phyloP scores from a whole-genome alignment of 306 rosid genomes.

The Clitoria ternatea region DNA sequence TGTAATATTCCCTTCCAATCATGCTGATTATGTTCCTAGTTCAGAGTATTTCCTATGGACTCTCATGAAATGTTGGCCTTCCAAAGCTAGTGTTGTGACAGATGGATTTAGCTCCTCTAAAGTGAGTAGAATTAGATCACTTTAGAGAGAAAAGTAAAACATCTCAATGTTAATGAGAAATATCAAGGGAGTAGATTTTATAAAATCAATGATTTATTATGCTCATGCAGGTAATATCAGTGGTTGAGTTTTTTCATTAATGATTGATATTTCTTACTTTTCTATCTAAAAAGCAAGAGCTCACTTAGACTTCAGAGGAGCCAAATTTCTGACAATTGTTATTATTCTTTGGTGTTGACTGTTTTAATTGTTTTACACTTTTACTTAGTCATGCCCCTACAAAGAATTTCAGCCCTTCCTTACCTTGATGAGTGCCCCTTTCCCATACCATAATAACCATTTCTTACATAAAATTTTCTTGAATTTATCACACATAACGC shows the following conservation, averaged over 20 bases:
- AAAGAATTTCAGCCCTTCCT: slow-evolving; percentile 10
- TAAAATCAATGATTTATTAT: neutral
- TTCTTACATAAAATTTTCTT: slow-evolving; percentile 14
- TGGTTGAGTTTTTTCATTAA: neutral
- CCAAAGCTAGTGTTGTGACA: neutral
- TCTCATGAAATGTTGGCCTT: neutral
- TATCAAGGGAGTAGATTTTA: neutral
- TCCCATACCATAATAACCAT: neutral
- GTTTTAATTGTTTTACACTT: slow-evolving; percentile 4
- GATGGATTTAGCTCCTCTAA: neutral
- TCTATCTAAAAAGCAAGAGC: neutral
- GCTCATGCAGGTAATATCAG: neutral
- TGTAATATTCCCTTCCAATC: slow-evolving; percentile 1
- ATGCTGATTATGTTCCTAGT: slow-evolving; percentile 1
- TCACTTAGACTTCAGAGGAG: neutral
- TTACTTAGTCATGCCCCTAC: neutral
- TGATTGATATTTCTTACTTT: neutral
- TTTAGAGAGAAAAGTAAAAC: neutral
- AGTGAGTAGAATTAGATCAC: neutral
- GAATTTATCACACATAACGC: slow-evolving; percentile 16
- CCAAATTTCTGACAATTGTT: neutral
- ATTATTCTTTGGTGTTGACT: neutral
- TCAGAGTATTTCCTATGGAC: neutral
- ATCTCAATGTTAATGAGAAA: neutral
- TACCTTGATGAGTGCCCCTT: neutral